Evolutionary conservation across 345 rosid species (phyloP).

Genomic region (Pistacia atlantica): DNA sequence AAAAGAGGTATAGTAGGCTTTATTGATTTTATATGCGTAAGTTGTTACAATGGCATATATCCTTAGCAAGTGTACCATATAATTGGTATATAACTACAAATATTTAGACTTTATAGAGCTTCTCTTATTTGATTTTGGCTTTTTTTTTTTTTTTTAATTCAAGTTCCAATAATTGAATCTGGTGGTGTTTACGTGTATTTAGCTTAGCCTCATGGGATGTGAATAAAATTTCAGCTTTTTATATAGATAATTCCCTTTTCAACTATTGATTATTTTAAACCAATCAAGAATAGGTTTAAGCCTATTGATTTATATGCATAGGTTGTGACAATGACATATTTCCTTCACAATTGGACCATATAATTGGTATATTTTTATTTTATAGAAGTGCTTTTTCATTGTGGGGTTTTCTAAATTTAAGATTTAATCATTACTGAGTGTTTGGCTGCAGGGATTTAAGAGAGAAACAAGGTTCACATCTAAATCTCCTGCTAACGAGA

Average conservation of each 20-base stretch:
- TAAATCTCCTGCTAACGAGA: conserved; percentile 79
- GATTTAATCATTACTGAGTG: background rate
- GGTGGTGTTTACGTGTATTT: too few species aligned
- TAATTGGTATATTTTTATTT: background rate
- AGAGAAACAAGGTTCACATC: conserved; percentile 92
- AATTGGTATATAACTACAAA: background rate
- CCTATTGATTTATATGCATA: background rate
- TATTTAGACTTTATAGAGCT: background rate
- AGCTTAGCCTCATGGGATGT: too few species aligned
- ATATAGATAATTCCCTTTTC: background rate
- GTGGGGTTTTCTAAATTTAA: background rate
- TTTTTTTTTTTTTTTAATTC: too few species aligned
- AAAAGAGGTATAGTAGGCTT: background rate
- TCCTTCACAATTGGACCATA: background rate
- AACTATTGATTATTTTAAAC: background rate
- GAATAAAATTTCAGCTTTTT: background rate
- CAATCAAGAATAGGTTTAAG: background rate
- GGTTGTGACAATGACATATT: background rate
- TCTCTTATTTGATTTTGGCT: background rate
- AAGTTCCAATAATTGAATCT: too few species aligned
- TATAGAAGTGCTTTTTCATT: background rate
- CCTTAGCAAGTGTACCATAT: background rate
- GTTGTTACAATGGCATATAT: background rate
- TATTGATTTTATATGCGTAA: background rate
- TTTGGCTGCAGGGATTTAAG: conserved; percentile 62